These are phyloP conservation scores for Dendrobium officinale DNA, from an alignment of 106 monocot species.

Conservation along the genomic window DNA sequence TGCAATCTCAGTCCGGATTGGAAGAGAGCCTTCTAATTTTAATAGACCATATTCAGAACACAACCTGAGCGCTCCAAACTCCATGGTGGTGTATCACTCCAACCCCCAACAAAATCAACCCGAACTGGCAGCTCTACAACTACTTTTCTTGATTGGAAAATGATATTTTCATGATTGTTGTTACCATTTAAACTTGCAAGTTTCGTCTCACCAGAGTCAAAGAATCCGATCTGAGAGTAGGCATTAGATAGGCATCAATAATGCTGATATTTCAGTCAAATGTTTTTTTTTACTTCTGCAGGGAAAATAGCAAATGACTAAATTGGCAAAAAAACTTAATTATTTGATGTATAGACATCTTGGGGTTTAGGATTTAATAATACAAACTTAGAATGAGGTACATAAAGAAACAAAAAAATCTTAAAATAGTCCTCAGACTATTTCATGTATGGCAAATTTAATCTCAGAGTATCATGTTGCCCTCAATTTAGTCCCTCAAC, in stretches of 20 bases:
- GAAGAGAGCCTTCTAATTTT: constrained; percentile 55
- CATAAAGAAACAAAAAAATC: too few relatives aligned
- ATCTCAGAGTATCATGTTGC: too few relatives aligned
- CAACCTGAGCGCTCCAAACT: constrained; percentile 90
- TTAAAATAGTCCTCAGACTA: too few relatives aligned
- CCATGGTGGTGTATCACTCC: constrained; percentile 99
- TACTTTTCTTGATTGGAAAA: constrained; percentile 31
- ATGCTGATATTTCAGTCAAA: neutral
- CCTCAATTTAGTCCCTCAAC: too few relatives aligned
- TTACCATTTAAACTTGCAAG: constrained; percentile 9
- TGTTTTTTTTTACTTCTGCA: neutral
- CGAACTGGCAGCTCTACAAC: constrained; percentile 78
- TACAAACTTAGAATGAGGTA: too few relatives aligned
- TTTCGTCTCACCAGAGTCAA: constrained; percentile 9
- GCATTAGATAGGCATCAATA: neutral
- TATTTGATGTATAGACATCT: too few relatives aligned
- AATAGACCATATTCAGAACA: constrained; percentile 97
- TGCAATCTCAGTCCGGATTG: constrained; percentile 50
- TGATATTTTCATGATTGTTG: neutral
- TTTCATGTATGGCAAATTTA: too few relatives aligned
- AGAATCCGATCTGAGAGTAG: constrained; percentile 25
- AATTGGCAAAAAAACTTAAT: too few relatives aligned
- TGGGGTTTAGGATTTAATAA: too few relatives aligned
- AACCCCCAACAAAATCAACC: constrained; percentile 92
- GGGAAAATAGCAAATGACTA: too few relatives aligned